These are phyloP conservation scores for Xanthoparmelia taractica DNA, from an alignment of 495 filamentous ascomycete species.

Conservation along the genomic window DNA sequence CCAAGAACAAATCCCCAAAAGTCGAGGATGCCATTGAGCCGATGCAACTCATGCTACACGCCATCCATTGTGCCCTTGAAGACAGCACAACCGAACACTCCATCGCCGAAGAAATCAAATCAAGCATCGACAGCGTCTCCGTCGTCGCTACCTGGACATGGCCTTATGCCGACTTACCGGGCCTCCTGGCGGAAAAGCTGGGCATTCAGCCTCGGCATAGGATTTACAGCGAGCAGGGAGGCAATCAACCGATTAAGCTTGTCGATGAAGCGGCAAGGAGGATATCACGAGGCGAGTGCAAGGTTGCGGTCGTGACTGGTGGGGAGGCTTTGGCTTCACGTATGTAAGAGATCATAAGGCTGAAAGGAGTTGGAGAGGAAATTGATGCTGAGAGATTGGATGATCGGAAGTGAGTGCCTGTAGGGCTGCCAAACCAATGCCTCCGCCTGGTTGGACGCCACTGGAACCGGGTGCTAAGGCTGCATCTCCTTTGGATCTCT, in stretches of 20 bases:
- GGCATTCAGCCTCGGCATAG: conserved; percentile 34
- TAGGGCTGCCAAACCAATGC: neutral
- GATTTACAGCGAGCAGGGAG: conserved; percentile 44
- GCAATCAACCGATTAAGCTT: conserved; percentile 45
- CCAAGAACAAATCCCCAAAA: conserved; percentile 41
- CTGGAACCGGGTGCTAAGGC: neutral
- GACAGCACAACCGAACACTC: conserved; percentile 31
- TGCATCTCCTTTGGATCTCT: conserved; percentile 5
- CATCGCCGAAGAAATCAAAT: conserved; percentile 29
- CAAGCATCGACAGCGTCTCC: conserved; percentile 44
- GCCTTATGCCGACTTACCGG: conserved; percentile 46
- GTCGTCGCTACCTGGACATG: conserved; percentile 54
- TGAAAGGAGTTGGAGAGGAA: neutral
- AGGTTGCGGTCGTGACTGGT: conserved; percentile 46
- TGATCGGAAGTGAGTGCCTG: conserved; percentile 5
- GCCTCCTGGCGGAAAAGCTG: conserved; percentile 37
- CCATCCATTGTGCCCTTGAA: conserved; percentile 38
- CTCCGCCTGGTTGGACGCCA: conserved; percentile 8
- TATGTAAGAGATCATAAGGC: conserved; percentile 19
- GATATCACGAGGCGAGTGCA: conserved; percentile 39
- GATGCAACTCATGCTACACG: conserved; percentile 42
- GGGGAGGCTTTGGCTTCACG: conserved; percentile 50
- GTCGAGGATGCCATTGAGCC: conserved; percentile 49
- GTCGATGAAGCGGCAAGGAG: conserved; percentile 49
- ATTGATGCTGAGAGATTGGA: neutral